phyloP scores from a whole-genome alignment of 78 protist species.

The Planoprotostelium fungivorum region DNA sequence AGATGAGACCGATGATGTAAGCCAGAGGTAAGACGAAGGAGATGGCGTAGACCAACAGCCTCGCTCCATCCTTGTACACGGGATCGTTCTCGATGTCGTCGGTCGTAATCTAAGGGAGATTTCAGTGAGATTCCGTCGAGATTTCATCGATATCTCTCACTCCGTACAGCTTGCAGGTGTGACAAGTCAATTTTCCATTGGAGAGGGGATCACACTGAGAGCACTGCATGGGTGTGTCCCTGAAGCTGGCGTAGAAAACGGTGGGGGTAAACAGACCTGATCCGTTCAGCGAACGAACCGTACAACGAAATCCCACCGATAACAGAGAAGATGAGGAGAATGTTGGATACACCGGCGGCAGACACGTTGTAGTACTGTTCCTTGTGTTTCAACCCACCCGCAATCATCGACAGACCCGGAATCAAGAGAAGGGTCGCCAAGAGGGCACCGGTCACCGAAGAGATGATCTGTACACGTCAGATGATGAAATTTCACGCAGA shows the following conservation, averaged over 20 bases:
- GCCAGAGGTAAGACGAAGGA: constrained; percentile 63
- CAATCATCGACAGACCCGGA: constrained; percentile 79
- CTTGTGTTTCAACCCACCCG: constrained; percentile 72
- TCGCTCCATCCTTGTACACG: constrained; percentile 36
- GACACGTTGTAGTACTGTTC: constrained; percentile 72
- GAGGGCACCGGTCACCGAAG: constrained; percentile 71
- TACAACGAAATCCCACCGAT: constrained; percentile 38
- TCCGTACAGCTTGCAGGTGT: background rate
- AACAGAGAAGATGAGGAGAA: constrained; percentile 63
- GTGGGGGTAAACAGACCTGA: constrained; percentile 63
- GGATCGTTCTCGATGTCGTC: constrained; percentile 36
- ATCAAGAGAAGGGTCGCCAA: constrained; percentile 67
- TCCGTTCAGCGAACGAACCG: no score
- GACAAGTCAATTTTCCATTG: background rate
- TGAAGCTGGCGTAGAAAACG: constrained; percentile 56
- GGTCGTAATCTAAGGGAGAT: background rate
- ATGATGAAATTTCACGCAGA: background rate
- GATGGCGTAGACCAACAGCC: constrained; percentile 51
- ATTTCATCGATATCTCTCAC: background rate
- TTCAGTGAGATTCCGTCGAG: background rate
- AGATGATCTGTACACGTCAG: background rate
- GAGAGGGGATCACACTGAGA: constrained; percentile 12
- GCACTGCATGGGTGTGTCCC: constrained; percentile 28
- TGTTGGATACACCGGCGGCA: constrained; percentile 63
- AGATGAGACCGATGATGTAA: constrained; percentile 72